A percentile compares a stretch with the other conserved stretches of the same genome.
These are phyloP conservation scores for Bryopsis sp. DNA, from an alignment of 139 green algal genomes.

Conservation along the genomic window DNA sequence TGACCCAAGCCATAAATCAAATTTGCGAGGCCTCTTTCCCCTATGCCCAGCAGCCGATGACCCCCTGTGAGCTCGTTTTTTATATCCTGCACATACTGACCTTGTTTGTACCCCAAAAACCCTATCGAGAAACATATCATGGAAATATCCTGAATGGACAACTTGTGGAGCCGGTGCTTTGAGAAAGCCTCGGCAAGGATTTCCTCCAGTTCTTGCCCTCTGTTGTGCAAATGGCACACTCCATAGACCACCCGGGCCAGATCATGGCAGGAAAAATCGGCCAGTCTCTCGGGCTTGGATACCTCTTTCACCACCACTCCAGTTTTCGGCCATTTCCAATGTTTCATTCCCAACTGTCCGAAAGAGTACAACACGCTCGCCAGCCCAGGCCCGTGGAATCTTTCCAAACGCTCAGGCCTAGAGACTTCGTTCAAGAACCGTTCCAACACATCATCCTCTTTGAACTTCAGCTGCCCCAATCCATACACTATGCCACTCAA, in stretches of 20 bases:
- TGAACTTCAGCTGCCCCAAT: constrained; percentile 1
- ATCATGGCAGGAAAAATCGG: background rate
- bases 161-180: background rate
- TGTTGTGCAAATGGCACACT: constrained; percentile 3
- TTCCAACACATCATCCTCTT: background rate
- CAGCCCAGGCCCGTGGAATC: background rate
- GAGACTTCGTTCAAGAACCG: background rate
- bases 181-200: background rate
- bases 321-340: background rate
- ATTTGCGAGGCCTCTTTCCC: background rate
- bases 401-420: background rate
- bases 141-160: background rate
- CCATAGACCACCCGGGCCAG: background rate
- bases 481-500: constrained; percentile 9
- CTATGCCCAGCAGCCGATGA: background rate
- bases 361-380: background rate
- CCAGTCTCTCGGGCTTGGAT: constrained; percentile 4
- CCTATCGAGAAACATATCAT: background rate
- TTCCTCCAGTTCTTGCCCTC: background rate
- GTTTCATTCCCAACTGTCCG: constrained; percentile 9
- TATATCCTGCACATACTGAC: background rate
- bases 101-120: background rate
- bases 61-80: background rate
- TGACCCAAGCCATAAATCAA: constrained; percentile 4
- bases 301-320: constrained; percentile 5